These are phyloP conservation scores for Acanthamoeba sp. DNA, from an alignment of 208 protist species.

Conservation along the genomic window DNA sequence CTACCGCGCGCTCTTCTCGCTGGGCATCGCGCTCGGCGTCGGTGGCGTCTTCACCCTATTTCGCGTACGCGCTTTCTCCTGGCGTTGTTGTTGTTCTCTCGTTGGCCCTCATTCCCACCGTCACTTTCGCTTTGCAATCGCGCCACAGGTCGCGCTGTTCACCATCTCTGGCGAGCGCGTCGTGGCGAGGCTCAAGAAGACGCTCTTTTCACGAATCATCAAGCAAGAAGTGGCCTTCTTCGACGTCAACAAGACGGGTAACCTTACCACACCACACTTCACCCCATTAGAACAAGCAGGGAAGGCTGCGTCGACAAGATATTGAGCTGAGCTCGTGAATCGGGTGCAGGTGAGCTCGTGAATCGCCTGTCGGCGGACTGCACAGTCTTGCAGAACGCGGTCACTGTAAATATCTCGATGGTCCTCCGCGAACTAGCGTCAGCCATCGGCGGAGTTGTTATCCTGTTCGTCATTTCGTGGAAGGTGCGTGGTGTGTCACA, in stretches of 20 bases:
- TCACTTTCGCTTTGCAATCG: not conserved
- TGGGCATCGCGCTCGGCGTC: conserved; percentile 17
- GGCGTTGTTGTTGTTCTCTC: not conserved
- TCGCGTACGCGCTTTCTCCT: not conserved
- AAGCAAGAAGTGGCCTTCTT: conserved; percentile 89
- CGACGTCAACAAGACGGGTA: conserved; percentile 85
- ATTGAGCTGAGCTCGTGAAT: not conserved
- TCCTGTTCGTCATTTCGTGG: conserved; percentile 86
- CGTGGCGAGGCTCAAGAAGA: conserved; percentile 79
- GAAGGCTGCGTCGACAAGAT: too few species aligned
- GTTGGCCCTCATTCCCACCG: not conserved
- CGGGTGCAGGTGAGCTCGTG: conserved; percentile 80
- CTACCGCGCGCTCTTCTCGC: not conserved
- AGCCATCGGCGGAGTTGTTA: conserved; percentile 75
- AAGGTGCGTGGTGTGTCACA: conserved; percentile 67
- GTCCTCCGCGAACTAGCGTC: conserved; percentile 78
- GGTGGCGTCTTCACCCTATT: conserved; percentile 32
- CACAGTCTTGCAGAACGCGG: conserved; percentile 85
- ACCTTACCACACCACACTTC: too few species aligned
- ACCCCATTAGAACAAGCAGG: too few species aligned
- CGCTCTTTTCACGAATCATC: conserved; percentile 82
- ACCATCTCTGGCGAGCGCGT: conserved; percentile 80
- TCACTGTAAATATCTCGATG: conserved; percentile 86
- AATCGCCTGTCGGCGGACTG: conserved; percentile 80
- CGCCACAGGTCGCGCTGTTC: not conserved